Base-by-base conservation (phyloP, 1,139 yeast genomes). In the Kodamaea sp. region DNA sequence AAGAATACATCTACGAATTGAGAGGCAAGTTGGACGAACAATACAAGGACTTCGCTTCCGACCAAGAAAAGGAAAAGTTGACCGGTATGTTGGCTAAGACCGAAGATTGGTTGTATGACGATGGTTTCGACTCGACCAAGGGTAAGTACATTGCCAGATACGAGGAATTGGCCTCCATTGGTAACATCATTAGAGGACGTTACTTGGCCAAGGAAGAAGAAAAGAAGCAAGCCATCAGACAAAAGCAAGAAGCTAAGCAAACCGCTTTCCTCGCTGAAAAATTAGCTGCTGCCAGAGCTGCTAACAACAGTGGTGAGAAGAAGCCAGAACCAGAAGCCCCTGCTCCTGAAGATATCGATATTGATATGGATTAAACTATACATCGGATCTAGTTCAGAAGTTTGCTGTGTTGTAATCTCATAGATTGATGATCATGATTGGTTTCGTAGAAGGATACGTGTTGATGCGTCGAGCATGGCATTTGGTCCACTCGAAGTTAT, bases 41-140 rank as follows among this genome's bases (percentile, higher is more conserved):
- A 59, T 92, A 90, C 66, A 77, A 88, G 51, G 83, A 76, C 50
- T 92, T 90, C 60, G 97, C 97, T 45, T 76, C 83, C 48, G 94
- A 83, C 42, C 89, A 80, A 56, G 98, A 92, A 76, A 92, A 90
- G 79, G 71, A 73, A 50, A 85, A 78, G 62, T 77, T 92, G 59
- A 63, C 76, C 39, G 85, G 72, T 42, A 75, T 83, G 76, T 78
- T 92, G 61, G 61, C 76, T 59, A 86, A 83, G 63, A 80, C 97
- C 48, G 98, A 94, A 76, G 96, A 92, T 61, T 92, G 99, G 99
- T 79, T 92, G 59, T 94, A 92, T 68, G 96, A 86, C 44, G 98
- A 88, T 39, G 97, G 98, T 58, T 92, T 86, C 61, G 98, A 92
- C 63, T 80, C 97, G 44, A 76, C 90, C 61, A 90, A 92, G 80